phyloP scores from a whole-genome alignment of 202 grass and related monocot species.

The Zizania palustris region DNA sequence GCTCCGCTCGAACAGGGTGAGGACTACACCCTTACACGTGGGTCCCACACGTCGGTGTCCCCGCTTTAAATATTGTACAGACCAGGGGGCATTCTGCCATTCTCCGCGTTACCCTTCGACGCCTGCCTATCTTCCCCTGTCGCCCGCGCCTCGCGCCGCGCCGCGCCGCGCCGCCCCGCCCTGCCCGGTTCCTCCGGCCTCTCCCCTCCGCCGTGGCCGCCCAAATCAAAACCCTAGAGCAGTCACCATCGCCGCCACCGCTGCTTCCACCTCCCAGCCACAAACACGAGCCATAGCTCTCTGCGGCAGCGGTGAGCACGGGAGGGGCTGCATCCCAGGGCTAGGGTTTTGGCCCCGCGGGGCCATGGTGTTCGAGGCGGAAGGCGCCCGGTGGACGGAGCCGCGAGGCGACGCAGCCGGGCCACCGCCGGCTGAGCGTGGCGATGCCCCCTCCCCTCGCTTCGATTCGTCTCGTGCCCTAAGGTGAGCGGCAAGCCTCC shows the following conservation, averaged over 20 bases:
- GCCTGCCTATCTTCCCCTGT: neutral
- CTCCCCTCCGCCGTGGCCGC: neutral
- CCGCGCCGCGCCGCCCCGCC: neutral
- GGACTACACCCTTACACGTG: conserved; percentile 10
- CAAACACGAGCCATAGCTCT: conserved; percentile 1
- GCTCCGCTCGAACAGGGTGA: neutral
- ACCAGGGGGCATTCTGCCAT: neutral
- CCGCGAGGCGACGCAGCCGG: conserved; percentile 30
- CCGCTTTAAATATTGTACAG: conserved; percentile 15
- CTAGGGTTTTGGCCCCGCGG: conserved; percentile 54
- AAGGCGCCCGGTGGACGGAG: conserved; percentile 36
- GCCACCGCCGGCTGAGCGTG: conserved; percentile 26
- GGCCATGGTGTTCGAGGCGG: conserved; percentile 52
- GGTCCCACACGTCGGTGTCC: conserved; percentile 14
- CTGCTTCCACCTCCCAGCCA: neutral
- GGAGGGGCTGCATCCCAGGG: conserved; percentile 21
- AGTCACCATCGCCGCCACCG: neutral
- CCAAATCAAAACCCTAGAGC: conserved; percentile 21
- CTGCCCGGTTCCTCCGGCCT: conserved; percentile 11
- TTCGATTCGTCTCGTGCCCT: conserved; percentile 64
- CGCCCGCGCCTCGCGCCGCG: conserved; percentile 31
- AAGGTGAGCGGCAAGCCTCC: conserved; percentile 39
- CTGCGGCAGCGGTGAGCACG: neutral
- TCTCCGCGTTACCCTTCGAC: conserved; percentile 2
- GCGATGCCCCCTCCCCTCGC: conserved; percentile 40